Conservation (phyloP, 345 rosid species). For the Citrus maxima region DNA sequence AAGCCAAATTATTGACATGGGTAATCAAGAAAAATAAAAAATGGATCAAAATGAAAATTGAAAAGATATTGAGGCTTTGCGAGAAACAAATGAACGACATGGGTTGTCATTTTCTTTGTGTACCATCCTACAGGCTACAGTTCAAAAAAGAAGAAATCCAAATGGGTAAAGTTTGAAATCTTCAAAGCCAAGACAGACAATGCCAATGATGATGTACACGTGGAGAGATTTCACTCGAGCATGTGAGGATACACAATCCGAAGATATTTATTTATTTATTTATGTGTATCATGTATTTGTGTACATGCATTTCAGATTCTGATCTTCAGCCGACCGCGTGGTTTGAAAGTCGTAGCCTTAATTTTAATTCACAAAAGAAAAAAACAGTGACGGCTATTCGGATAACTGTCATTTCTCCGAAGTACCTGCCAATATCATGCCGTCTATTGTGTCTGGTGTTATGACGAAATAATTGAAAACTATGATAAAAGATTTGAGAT, state of each 20-base stretch:
- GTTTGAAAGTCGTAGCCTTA: conserved; percentile 36
- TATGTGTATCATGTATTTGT: too few relatives aligned
- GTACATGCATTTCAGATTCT: too few relatives aligned
- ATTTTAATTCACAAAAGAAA: background rate
- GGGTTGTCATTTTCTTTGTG: conserved; percentile 18
- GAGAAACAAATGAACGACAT: conserved; percentile 25
- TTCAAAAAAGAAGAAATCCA: background rate
- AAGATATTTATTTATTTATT: background rate
- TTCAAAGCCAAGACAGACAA: conserved; percentile 27
- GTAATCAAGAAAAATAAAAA: conserved; percentile 5
- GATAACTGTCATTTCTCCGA: background rate
- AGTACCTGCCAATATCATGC: too few relatives aligned
- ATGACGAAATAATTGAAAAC: too few relatives aligned
- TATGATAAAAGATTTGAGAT: background rate
- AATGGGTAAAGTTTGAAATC: conserved; percentile 28
- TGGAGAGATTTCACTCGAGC: background rate
- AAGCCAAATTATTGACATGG: background rate
- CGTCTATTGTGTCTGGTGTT: background rate
- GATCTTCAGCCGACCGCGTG: conserved; percentile 34
- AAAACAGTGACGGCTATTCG: background rate
- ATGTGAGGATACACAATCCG: background rate
- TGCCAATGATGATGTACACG: background rate
- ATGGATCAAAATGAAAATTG: conserved; percentile 12
- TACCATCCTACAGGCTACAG: background rate
- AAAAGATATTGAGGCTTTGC: background rate